Base-by-base conservation (phyloP, 345 rosid genomes). In the Bruguiera gymnorhiza region DNA sequence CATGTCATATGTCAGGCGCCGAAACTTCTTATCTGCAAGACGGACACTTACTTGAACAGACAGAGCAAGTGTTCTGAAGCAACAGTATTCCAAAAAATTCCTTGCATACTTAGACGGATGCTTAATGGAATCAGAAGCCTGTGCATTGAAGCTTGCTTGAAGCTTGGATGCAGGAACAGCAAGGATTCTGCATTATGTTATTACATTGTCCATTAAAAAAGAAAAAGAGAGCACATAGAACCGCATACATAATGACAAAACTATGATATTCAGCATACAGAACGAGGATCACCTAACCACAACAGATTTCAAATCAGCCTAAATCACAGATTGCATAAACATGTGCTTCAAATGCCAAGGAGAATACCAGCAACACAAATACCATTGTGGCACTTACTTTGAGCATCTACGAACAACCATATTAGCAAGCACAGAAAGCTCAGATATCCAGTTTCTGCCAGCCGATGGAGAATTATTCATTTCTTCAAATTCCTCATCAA, bases 31-130 rank as follows among this genome's bases (percentile, higher is more conserved):
- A 71, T 92, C 94, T 46, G 85, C 85, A 67, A 95, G 83, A 87
- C 88, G 94, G 69, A 87, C 87, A 0, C 79, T 76, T 46, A 78
- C 82, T 78, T 82, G 86, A 65, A 88, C 81, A 58, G 88, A 83
- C n/a, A 85, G 71, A 30, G 97, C 91, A 78, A 92, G 93, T 31
- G 99, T 84, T 76, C 83, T 86, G 82, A 92, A 92, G 82, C 97
- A 88, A 75, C 98, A 92, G 68, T 86, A 92, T 71, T 92, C 99
- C 81, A 95, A 79, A 74, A 95, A 87, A 78, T 89, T 92, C 81
- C 96, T 92, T 4, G 97, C 96, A 75, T 88, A 87, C 21, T 73
- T 70, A 26, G 91, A 82, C 7, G 88, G 92, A 76, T 86, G 87
- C 86, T 92, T 95, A 39, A 88, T 65, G 30, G 91, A 77, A 64